Percentiles rank a stretch among this genome's conserved stretches.
Evolutionary conservation across 306 rosid species (phyloP).

Genomic region (Prunus mume): DNA sequence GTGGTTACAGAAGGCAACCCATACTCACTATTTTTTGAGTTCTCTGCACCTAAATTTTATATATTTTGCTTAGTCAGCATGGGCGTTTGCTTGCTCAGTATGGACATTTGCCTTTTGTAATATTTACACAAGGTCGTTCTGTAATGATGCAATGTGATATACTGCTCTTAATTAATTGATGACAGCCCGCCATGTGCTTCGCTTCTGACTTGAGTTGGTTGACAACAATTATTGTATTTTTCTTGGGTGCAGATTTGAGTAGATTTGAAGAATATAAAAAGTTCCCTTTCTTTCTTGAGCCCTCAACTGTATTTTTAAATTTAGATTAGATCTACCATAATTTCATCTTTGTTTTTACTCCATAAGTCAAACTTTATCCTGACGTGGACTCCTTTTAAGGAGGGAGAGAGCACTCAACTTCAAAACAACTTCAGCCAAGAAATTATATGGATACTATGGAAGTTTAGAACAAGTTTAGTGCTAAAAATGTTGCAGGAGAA

Average conservation of each 20-base stretch:
- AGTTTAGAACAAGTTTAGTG: too few species aligned
- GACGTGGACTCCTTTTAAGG: background rate
- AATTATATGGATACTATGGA: too few species aligned
- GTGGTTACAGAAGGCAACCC: background rate
- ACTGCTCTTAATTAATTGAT: background rate
- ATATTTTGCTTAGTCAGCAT: background rate
- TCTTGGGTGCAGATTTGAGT: background rate
- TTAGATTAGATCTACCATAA: background rate
- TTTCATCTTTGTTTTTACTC: too few species aligned
- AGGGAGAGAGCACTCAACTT: too few species aligned
- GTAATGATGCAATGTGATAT: background rate
- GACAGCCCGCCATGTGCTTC: conserved; percentile 9
- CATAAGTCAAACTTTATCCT: background rate
- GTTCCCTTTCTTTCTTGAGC: background rate
- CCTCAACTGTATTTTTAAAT: background rate
- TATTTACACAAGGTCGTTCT: background rate
- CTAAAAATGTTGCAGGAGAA: too few species aligned
- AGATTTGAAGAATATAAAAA: background rate
- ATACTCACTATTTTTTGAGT: background rate
- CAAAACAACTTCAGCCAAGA: too few species aligned
- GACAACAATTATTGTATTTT: background rate
- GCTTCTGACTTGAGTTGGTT: conserved; percentile 7
- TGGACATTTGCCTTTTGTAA: background rate
- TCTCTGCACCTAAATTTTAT: background rate
- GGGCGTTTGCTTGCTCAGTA: background rate